Evolutionary conservation across 129 eudicot species (phyloP), one percentile per base, ranked within the genome.

Genomic region (Silybum marianum): DNA sequence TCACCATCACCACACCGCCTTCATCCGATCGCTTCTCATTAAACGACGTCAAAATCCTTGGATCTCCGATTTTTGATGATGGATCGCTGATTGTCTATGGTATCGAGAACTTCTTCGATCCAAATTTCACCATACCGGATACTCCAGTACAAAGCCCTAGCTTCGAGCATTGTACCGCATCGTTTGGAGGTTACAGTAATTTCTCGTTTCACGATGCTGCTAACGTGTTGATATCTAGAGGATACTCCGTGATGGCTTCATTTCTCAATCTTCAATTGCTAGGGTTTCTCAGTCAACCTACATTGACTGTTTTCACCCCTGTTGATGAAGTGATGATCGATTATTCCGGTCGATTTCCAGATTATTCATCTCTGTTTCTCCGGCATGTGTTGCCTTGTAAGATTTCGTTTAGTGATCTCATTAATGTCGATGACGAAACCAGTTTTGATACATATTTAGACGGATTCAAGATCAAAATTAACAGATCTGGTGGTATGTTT

Each of bases 221-320:
- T 6, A 84, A 72, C 40, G 85, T 74, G 75, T 30, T 95, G 87
- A 88, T 86, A 34, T 84, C 97, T 1, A 83, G 90, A 69, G 97
- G 96, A 2, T 90, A 85, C 60, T 88, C 96, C 9, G 78, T 86
- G 0, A 87, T 92, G 72, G 96, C 97, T 28, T 83, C 93, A 51
- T 92, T 92, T 85, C 88, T 95, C 0, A 97, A 90, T 39, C 58
- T 95, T 62, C 98, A 95, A 79, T 65, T 95, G 81, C 12, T 88
- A 28, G 91, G 95, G 11, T 81, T 83, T 83, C n/a, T 40, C 2
- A 83, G 66, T 30, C 74, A 78, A 11, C 82, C 84, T 76, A 84
- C 82, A 39, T 79, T 91, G 83, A 95, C 98, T 10, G 85, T 92
- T 54, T 92, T 95, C 24, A 92, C 97, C 6, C 97, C 96, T 4